These are phyloP conservation scores for Exophiala sideris DNA, from an alignment of 2,329 filamentous ascomycete genomes.

Conservation along the genomic window DNA sequence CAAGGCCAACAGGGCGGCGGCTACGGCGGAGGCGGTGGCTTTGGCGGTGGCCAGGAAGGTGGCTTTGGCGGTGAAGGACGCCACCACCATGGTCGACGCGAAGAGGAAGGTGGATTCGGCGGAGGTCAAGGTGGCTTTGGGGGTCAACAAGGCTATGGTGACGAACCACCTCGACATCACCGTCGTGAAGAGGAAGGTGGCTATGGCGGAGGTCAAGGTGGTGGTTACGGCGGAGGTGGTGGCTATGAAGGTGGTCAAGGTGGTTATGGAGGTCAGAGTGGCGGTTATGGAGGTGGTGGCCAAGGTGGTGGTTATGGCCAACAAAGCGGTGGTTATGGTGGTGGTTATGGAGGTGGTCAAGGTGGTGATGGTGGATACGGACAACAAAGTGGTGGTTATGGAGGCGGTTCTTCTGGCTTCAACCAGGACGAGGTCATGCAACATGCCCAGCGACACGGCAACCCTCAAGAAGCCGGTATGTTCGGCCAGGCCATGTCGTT, in stretches of 20 bases:
- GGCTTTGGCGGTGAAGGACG: conserved; percentile 14
- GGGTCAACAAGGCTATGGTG: conserved; percentile 11
- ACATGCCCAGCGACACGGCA: conserved; percentile 55
- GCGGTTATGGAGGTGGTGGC: conserved; percentile 9
- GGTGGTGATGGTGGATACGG: conserved; percentile 10
- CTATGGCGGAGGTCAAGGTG: conserved; percentile 5
- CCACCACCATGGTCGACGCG: conserved; percentile 16
- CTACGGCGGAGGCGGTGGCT: conserved; percentile 16
- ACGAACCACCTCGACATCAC: not conserved
- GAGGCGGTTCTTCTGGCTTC: conserved; percentile 34
- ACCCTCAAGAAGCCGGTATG: conserved; percentile 49
- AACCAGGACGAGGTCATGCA: conserved; percentile 54
- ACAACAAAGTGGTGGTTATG: conserved; percentile 4
- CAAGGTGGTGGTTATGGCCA: conserved; percentile 8
- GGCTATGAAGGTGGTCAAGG: conserved; percentile 25
- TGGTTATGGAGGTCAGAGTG: conserved; percentile 28
- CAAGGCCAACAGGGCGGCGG: conserved; percentile 23
- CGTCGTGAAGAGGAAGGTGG: conserved; percentile 23
- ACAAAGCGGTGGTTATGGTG: conserved; percentile 22
- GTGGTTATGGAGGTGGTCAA: conserved; percentile 32
- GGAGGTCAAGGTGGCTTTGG: conserved; percentile 26
- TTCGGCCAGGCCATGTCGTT: conserved; percentile 57
- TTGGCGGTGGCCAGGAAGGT: conserved; percentile 20
- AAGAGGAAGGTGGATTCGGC: conserved; percentile 8
- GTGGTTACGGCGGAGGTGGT: conserved; percentile 13